Evolutionary conservation across 805 yeast genomes (phyloP).

Genomic region (Cyberlindnera veronae): DNA sequence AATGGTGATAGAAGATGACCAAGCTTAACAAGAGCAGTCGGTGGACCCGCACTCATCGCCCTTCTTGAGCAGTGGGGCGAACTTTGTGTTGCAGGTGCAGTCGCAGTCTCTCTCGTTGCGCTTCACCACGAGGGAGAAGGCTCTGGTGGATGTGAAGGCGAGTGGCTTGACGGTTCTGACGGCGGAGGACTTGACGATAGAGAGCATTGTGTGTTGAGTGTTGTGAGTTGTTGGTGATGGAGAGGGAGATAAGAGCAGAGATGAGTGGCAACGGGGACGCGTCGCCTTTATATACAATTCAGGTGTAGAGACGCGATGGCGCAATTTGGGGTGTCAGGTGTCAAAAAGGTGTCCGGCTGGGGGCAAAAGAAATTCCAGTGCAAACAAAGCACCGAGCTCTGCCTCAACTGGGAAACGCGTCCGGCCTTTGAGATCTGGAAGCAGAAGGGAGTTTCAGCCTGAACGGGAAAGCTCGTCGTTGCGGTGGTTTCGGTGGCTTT

Average conservation of each 20-base stretch:
- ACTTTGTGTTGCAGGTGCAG: constrained; percentile 25
- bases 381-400: no score
- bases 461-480: no score
- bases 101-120: constrained; percentile 27
- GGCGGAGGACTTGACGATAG: constrained; percentile 16
- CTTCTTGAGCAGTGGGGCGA: constrained; percentile 14
- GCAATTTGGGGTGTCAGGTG: constrained; percentile 2
- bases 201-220: constrained; percentile 14
- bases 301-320: constrained; percentile 1
- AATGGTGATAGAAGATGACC: no score
- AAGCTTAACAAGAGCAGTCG: constrained; percentile 25
- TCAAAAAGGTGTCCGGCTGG: not conserved
- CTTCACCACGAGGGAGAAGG: constrained; percentile 10
- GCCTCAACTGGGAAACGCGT: no score
- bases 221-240: no score
- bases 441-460: no score
- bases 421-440: no score
- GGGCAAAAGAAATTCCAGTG: not conserved
- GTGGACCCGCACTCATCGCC: constrained; percentile 27
- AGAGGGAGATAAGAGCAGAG: no score
- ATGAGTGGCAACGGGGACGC: not conserved
- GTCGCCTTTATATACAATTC: constrained; percentile 2
- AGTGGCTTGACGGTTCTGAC: constrained; percentile 15
- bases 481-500: not conserved
- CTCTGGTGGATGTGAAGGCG: constrained; percentile 9